These are phyloP conservation scores for Schwanniomyces etchellsii DNA, from an alignment of 1,139 yeast genomes.

Conservation along the genomic window DNA sequence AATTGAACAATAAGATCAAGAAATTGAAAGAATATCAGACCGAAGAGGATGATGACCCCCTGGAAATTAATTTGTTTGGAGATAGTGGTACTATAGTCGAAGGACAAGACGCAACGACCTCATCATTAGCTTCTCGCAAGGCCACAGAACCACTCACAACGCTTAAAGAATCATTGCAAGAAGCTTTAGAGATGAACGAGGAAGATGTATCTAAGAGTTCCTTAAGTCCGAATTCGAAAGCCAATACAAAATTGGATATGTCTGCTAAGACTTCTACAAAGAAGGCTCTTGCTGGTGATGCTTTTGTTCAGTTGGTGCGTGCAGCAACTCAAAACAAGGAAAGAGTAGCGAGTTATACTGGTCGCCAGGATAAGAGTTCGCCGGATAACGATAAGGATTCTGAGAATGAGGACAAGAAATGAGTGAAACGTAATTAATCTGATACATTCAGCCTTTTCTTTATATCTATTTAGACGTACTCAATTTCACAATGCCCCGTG, in stretches of 20 bases:
- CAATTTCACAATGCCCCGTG: too few relatives aligned
- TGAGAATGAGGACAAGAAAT: neutral
- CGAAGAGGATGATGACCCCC: conserved; percentile 51
- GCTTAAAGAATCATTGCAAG: conserved; percentile 1
- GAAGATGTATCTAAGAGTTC: neutral
- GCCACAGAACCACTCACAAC: conserved; percentile 2
- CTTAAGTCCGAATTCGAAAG: neutral
- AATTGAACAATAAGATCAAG: conserved; percentile 66
- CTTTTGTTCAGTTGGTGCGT: conserved; percentile 69
- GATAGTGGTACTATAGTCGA: conserved; percentile 19
- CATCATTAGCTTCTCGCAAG: conserved; percentile 4
- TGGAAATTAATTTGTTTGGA: conserved; percentile 39
- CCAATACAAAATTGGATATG: neutral
- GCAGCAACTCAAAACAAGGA: conserved; percentile 70
- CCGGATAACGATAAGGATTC: neutral
- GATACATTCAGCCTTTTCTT: too few relatives aligned
- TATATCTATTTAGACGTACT: too few relatives aligned
- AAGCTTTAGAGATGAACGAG: conserved; percentile 3
- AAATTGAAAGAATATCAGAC: conserved; percentile 52
- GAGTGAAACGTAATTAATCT: too few relatives aligned
- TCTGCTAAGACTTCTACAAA: neutral
- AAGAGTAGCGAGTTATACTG: conserved; percentile 38
- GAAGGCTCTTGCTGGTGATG: conserved; percentile 23
- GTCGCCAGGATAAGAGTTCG: conserved; percentile 11
- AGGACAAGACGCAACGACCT: neutral